phyloP scores from a whole-genome alignment of 176 grass and related monocot species.

The Oryza nivara region DNA sequence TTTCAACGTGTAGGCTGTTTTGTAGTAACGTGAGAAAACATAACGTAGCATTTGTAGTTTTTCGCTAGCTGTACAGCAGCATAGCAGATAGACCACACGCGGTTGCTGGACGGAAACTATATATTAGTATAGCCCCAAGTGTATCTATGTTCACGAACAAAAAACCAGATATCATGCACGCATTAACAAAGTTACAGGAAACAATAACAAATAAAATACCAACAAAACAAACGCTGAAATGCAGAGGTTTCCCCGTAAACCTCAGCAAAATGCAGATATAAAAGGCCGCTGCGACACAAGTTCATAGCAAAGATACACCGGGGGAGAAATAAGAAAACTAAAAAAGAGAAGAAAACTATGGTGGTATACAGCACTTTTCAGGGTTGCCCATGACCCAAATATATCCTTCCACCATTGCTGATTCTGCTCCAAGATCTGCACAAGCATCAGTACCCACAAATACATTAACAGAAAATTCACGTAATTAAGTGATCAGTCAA shows the following conservation, averaged over 20 bases:
- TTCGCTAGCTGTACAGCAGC: not conserved
- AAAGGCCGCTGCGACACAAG: constrained; percentile 32
- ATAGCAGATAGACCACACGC: not conserved
- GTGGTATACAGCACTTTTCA: constrained; percentile 31
- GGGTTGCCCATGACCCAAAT: constrained; percentile 27
- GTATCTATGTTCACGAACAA: not conserved
- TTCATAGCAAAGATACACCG: not conserved
- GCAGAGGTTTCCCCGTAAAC: constrained; percentile 31
- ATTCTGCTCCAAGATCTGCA: constrained; percentile 32
- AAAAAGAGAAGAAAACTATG: not conserved
- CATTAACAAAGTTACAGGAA: constrained; percentile 50
- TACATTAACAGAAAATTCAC: not conserved
- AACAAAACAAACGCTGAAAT: constrained; percentile 38
- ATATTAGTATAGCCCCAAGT: not conserved
- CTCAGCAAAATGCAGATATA: constrained; percentile 46
- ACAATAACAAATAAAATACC: constrained; percentile 39
- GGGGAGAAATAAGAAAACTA: not conserved
- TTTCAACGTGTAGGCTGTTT: not conserved
- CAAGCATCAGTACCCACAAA: not conserved
- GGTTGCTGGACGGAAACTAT: not conserved
- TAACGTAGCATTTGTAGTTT: too few relatives aligned
- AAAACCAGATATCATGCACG: not conserved
- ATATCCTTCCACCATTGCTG: constrained; percentile 26
- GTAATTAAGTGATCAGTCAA: not conserved
- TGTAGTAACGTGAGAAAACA: too few relatives aligned